Percentiles rank a stretch among this genome's conserved stretches.
These are phyloP conservation scores for Xylaria scruposa DNA, from an alignment of 495 filamentous ascomycete genomes.

Conservation along the genomic window DNA sequence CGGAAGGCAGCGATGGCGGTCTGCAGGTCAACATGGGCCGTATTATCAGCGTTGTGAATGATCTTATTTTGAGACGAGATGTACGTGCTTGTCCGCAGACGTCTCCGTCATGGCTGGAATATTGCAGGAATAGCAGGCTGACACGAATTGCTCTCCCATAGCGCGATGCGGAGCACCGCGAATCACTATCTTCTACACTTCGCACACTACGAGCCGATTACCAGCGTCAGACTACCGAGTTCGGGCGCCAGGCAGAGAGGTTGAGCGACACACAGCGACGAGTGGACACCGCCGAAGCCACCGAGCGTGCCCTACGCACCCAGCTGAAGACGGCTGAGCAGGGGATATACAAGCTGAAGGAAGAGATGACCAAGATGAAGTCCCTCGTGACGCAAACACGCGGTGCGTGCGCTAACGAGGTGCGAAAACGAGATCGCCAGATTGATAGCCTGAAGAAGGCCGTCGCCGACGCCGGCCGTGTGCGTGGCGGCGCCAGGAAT, in stretches of 20 bases:
- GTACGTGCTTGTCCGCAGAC: slow-evolving; percentile 55
- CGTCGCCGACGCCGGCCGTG: slow-evolving; percentile 55
- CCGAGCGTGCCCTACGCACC: slow-evolving; percentile 70
- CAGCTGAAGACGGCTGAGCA: slow-evolving; percentile 76
- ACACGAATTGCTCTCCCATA: slow-evolving; percentile 42
- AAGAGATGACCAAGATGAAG: slow-evolving; percentile 81
- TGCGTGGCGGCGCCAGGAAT: slow-evolving; percentile 54
- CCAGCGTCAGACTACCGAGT: slow-evolving; percentile 68
- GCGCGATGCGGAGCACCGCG: slow-evolving; percentile 88
- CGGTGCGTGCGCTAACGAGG: slow-evolving; percentile 86
- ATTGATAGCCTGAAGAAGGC: slow-evolving; percentile 88
- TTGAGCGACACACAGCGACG: slow-evolving; percentile 75
- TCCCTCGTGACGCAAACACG: slow-evolving; percentile 79
- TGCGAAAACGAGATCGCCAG: slow-evolving; percentile 89
- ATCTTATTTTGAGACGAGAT: slow-evolving; percentile 82
- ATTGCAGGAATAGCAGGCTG: slow-evolving; percentile 10
- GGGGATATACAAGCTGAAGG: slow-evolving; percentile 71
- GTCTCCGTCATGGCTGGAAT: neutral
- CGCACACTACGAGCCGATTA: slow-evolving; percentile 74
- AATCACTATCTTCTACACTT: slow-evolving; percentile 79
- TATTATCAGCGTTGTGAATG: slow-evolving; percentile 91
- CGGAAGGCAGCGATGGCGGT: slow-evolving; percentile 69
- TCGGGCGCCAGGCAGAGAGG: slow-evolving; percentile 68
- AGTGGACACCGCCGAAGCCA: slow-evolving; percentile 73
- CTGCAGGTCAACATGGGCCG: slow-evolving; percentile 76